Conservation (phyloP, 2,329 filamentous ascomycete species). For the Fusarium sp. region DNA sequence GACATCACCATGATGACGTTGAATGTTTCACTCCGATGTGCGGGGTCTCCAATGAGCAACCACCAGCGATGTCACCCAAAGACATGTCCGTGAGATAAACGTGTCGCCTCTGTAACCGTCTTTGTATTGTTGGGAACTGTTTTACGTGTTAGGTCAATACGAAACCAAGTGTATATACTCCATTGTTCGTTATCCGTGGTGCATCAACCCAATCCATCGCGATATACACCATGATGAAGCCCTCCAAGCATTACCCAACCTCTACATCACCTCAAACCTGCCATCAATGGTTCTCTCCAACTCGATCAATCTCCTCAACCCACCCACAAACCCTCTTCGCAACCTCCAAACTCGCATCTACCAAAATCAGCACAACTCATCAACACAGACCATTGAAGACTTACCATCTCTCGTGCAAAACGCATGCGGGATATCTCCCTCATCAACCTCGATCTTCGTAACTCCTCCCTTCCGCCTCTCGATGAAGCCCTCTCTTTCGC, state of each 20-base stretch:
- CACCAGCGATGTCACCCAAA: slow-evolving; percentile 1
- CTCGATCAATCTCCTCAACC: slow-evolving; percentile 29
- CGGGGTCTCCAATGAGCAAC: not conserved
- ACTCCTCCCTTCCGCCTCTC: slow-evolving; percentile 54
- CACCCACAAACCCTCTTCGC: slow-evolving; percentile 29
- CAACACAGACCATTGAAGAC: slow-evolving; percentile 4
- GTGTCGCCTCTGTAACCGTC: not conserved
- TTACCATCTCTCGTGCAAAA: slow-evolving; percentile 64
- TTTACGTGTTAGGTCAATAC: not conserved
- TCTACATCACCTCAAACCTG: not conserved
- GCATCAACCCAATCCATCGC: not conserved
- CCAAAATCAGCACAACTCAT: slow-evolving; percentile 2
- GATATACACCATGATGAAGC: not conserved
- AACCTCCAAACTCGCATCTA: slow-evolving; percentile 34
- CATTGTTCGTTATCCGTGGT: not conserved
- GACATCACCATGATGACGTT: slow-evolving; percentile 2
- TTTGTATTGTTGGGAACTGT: not conserved
- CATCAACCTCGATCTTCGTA: slow-evolving; percentile 65
- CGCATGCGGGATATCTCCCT: slow-evolving; percentile 67
- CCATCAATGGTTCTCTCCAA: not conserved
- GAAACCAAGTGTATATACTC: not conserved
- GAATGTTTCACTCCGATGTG: slow-evolving; percentile 1
- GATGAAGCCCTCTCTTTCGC: slow-evolving; percentile 68
- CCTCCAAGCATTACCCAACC: not conserved
- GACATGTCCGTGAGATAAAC: not conserved